These are phyloP conservation scores for Tuber melanosporum DNA, from an alignment of 495 filamentous ascomycete species.

Conservation along the genomic window DNA sequence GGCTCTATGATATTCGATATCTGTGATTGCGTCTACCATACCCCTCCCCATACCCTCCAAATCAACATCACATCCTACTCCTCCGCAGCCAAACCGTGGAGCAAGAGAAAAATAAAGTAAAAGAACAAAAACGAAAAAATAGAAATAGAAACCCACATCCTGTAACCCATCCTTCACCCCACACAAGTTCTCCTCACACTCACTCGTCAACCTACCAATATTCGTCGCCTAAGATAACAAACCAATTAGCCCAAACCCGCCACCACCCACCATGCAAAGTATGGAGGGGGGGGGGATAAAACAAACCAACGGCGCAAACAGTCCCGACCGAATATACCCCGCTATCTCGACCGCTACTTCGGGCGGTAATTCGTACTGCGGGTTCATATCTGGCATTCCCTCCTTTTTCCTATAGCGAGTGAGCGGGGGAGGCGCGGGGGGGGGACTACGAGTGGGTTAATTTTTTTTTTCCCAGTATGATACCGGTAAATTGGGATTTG, in stretches of 20 bases:
- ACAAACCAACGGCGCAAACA: conserved; percentile 39
- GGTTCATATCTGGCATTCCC: neutral
- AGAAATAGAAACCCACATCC: neutral
- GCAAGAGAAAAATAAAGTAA: neutral
- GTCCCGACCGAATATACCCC: conserved; percentile 35
- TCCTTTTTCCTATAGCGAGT: neutral
- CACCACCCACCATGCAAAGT: neutral
- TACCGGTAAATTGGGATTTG: neutral
- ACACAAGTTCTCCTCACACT: neutral
- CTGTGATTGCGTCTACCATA: conserved; percentile 32
- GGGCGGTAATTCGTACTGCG: conserved; percentile 24
- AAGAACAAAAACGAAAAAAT: too few species aligned
- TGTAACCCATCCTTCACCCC: neutral
- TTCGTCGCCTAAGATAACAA: neutral
- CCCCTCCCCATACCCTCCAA: neutral
- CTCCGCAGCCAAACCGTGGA: neutral
- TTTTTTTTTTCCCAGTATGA: neutral
- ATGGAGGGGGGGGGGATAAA: neutral
- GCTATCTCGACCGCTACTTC: conserved; percentile 40
- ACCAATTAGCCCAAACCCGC: neutral
- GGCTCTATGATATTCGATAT: conserved; percentile 41
- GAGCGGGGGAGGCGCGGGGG: neutral
- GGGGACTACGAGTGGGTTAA: neutral
- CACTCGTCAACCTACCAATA: neutral
- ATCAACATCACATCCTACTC: neutral